Conservation (phyloP, 2,329 filamentous ascomycete genomes). For the Curvularia sp. region DNA sequence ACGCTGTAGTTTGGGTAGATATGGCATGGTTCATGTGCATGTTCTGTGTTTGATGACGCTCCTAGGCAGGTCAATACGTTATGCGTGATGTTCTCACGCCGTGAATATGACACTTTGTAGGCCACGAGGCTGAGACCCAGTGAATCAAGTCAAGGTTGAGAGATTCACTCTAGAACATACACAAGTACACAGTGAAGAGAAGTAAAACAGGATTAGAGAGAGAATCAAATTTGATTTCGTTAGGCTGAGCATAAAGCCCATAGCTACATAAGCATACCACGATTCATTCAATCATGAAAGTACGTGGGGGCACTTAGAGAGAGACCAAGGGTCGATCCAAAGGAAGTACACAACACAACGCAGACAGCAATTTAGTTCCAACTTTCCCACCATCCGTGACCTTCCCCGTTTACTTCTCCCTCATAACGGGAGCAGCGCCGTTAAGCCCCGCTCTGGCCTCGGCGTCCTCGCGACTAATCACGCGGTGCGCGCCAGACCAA, state of each 20-base stretch:
- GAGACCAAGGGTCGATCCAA: conserved; percentile 22
- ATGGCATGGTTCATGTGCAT: not conserved
- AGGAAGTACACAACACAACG: conserved; percentile 1
- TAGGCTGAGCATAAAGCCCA: not conserved
- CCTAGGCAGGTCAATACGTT: not conserved
- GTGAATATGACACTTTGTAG: not conserved
- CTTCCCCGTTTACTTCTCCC: conserved; percentile 24
- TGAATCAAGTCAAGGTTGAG: not conserved
- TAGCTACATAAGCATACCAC: not conserved
- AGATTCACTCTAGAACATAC: not conserved
- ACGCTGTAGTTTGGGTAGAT: not conserved
- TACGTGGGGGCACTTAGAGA: not conserved
- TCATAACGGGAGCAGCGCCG: conserved; percentile 10
- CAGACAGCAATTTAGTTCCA: not conserved
- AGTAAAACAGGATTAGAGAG: not conserved
- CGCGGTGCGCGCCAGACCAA: conserved; percentile 42
- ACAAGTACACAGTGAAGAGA: not conserved
- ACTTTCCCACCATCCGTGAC: not conserved
- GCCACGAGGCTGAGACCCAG: not conserved
- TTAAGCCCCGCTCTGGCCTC: conserved; percentile 43
- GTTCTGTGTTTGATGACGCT: no score
- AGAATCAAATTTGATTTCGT: conserved; percentile 4
- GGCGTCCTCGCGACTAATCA: conserved; percentile 45
- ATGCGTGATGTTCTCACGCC: not conserved
- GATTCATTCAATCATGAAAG: not conserved